Conservation (phyloP, 2,329 filamentous ascomycete species). For the Exophiala spinifera region DNA sequence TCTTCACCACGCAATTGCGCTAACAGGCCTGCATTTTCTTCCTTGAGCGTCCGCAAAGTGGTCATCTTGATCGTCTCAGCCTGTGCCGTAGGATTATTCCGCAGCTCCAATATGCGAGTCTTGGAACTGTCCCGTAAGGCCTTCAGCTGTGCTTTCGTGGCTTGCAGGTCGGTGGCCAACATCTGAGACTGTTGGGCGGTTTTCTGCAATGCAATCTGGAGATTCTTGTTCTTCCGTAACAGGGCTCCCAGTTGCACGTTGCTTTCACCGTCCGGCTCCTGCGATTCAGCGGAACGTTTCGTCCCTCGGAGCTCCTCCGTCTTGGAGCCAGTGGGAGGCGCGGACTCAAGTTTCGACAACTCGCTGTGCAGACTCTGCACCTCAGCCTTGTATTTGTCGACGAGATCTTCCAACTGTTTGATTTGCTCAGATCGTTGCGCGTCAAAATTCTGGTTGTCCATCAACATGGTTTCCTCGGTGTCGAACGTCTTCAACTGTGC, state of each 20-base stretch:
- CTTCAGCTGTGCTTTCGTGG: conserved; percentile 69
- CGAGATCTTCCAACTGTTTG: conserved; percentile 75
- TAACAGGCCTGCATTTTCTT: conserved; percentile 81
- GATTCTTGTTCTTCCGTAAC: conserved; percentile 78
- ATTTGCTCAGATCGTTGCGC: conserved; percentile 66
- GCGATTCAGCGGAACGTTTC: conserved; percentile 60
- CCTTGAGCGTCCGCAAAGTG: conserved; percentile 72
- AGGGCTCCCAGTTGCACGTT: conserved; percentile 77
- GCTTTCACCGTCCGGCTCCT: conserved; percentile 43
- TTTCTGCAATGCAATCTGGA: conserved; percentile 73
- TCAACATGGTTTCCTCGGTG: conserved; percentile 81
- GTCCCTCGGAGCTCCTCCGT: conserved; percentile 46
- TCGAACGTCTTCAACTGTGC: conserved; percentile 89
- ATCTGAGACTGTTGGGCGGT: conserved; percentile 68
- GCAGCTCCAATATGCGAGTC: conserved; percentile 79
- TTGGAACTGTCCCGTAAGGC: conserved; percentile 65
- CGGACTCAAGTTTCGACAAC: conserved; percentile 61
- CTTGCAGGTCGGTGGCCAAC: conserved; percentile 71
- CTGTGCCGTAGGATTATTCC: conserved; percentile 87
- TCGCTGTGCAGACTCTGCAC: conserved; percentile 71
- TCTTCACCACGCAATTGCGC: conserved; percentile 60
- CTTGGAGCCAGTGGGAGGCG: conserved; percentile 37
- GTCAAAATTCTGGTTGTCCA: conserved; percentile 69
- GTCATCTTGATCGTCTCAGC: conserved; percentile 78
- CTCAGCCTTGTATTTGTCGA: conserved; percentile 83